Evolutionary conservation across 768 basidiomycete species (phyloP), one percentile per base, ranked within the genome.

Genomic region (Filobasidium wieringae): DNA sequence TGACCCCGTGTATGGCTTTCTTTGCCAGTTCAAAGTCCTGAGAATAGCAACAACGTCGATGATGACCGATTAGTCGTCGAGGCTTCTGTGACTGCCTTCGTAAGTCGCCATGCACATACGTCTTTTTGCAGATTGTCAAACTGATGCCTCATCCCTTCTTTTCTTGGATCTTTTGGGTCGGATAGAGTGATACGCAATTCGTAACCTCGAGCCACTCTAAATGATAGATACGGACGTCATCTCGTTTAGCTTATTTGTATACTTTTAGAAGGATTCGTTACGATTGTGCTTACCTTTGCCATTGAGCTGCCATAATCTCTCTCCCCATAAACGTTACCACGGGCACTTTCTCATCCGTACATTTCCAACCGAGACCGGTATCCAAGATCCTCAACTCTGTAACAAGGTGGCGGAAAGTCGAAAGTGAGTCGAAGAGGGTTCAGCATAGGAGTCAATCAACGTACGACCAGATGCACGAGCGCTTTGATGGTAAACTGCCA

Each of bases 111-210:
- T 27, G 30, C 26, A 22, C 80, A 61, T 63, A 92, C 91, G 77
- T 95, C 92, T 58, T 88, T 80, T 72, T 81, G 75, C 76, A 99
- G 96, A 9, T 92, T 92, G 61, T 97, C 95, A 66, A 96, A 96
- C n/a, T 79, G 84, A 64, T 88, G 85, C 65, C 82, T 79, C 45
- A 69, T 84, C 79, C 50, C 50, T 51, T 34, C 50, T 31, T 51
- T 51, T 31, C 32, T 7, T 31, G 29, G 29, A 26, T 34, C 50
- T 34, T 30, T 34, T 2, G 50, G 32, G 29, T 34, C 50, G 11
- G 27, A 26, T 17, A 51, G 24, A 26, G 24, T 34, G 29, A 51
- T 31, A 26, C 50, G 29, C 26, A 51, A 26, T 8, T 34, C 29
- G 24, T 51, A 51, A 51, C 50, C 50, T 19, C 50, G 29, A 31